Percentiles rank a stretch among this genome's conserved stretches.
These are phyloP conservation scores for Ehretia macrophylla DNA, from an alignment of 257 asterid species.

Conservation along the genomic window DNA sequence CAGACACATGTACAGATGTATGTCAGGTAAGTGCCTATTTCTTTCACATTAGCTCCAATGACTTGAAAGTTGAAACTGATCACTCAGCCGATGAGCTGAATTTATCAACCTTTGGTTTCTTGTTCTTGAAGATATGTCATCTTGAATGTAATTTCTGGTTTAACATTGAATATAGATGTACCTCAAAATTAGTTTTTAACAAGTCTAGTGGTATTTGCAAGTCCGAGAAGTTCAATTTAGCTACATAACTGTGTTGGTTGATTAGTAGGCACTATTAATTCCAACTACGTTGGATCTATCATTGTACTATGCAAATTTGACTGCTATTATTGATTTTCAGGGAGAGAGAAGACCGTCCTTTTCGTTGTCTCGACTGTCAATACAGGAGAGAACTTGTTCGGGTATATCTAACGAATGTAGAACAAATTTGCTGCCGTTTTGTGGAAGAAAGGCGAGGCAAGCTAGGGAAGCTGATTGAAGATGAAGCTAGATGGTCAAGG, in stretches of 20 bases:
- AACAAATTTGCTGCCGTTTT: slow-evolving; percentile 84
- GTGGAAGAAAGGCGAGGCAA: slow-evolving; percentile 76
- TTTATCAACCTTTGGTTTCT: neutral
- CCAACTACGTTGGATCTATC: neutral
- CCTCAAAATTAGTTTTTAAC: too few relatives aligned
- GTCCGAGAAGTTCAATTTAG: too few relatives aligned
- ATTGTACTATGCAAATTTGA: neutral
- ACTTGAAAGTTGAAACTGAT: neutral
- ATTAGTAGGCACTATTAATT: neutral
- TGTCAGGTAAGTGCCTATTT: too few relatives aligned
- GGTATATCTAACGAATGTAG: slow-evolving; percentile 86
- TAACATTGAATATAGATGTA: neutral
- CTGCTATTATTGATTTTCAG: slow-evolving; percentile 33
- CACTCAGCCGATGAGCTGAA: neutral
- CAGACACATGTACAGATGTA: too few relatives aligned
- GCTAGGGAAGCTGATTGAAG: slow-evolving; percentile 80
- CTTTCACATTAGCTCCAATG: too few relatives aligned
- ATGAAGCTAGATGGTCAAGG: slow-evolving; percentile 93
- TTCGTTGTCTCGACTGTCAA: slow-evolving; percentile 87
- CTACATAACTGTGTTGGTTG: neutral
- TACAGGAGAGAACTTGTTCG: slow-evolving; percentile 94
- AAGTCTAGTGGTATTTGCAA: too few relatives aligned
- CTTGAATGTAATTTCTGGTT: neutral
- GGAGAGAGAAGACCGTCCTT: slow-evolving; percentile 88
- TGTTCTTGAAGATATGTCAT: neutral